Percentiles rank a stretch among this genome's conserved stretches.
Conservation (phyloP, 345 rosid genomes). For the Syzygium aromaticum region DNA sequence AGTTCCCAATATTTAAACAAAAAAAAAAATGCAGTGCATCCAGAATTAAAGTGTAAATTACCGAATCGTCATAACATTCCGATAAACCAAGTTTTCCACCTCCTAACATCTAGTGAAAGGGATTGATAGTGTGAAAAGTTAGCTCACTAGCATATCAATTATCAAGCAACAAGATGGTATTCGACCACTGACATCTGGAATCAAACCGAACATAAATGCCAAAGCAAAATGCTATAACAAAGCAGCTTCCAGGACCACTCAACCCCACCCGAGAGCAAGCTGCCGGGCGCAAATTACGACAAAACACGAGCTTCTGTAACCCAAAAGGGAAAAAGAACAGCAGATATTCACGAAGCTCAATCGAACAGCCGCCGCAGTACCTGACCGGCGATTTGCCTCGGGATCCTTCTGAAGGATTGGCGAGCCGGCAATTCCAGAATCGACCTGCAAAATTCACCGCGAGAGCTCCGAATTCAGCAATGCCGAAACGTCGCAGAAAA, state of each 20-base stretch:
- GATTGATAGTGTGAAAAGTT: not conserved
- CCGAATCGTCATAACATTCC: not conserved
- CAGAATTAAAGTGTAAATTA: not conserved
- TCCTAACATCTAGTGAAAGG: not conserved
- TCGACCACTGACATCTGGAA: not conserved
- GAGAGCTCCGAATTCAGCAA: not conserved
- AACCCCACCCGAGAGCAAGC: not conserved
- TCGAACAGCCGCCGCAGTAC: not conserved
- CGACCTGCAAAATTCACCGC: slow-evolving; percentile 29
- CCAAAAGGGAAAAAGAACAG: not conserved
- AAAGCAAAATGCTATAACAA: not conserved
- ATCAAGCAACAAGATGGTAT: not conserved
- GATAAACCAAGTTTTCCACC: not conserved
- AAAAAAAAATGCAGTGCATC: not conserved
- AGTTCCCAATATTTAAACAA: not conserved
- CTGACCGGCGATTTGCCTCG: slow-evolving; percentile 42
- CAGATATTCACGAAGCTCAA: not conserved
- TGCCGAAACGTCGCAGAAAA: not conserved
- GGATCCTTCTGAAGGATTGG: slow-evolving; percentile 34
- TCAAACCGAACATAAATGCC: not conserved
- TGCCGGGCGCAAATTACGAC: not conserved
- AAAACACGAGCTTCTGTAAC: not conserved
- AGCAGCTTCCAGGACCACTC: not conserved
- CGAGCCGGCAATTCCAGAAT: slow-evolving; percentile 53
- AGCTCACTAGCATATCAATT: not conserved